Evolutionary conservation across 139 green algal species (phyloP), one percentile per base, ranked within the genome.

Genomic region (Micractinium sp.): DNA sequence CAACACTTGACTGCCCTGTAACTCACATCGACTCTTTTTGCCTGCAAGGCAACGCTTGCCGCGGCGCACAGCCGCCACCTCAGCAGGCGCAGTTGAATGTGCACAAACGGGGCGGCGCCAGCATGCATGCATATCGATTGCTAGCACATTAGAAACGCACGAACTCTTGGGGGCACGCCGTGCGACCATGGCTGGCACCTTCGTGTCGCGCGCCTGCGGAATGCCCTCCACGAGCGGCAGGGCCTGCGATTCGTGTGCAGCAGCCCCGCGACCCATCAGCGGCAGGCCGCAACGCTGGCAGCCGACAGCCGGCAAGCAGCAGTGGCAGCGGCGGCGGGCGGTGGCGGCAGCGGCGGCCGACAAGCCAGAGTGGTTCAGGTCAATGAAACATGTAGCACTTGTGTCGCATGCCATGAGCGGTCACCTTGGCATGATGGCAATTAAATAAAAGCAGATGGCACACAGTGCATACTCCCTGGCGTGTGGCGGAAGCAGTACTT

Each of bases 351-450:
- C 60, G 29, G 82, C 61, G 22, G 82, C 61, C 60, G 80, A 87
- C 82, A 78, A 78, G 82, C 82, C 82, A 12, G 82, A 87, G 25
- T 87, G 82, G 82, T 33, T 87, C 5, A 35, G 67, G 82, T 77
- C 20, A 38, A 18, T 38, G 9, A 4, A 25, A 31, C 36, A 29
- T 35, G 7, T 56, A 9, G 47, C 47, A 56, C 47, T 16, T 77
- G 25, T n/a, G 23, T 15, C 67, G 67, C 23, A 16, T 75, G 22
- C 67, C 25, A 18, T 35, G 66, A n/a, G 23, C 67, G 5, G 47
- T 56, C 47, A 67, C 60, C 15, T 67, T 16, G 16, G 60, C 15
- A 67, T 67, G 60, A 67, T 67, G 60, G 16, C 60, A 67, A 23
- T 14, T 67, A 16, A 23, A 67, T 16, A 67, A 67, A 67, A 23